A percentile compares a stretch with the other conserved stretches of the same genome.
phyloP scores from a whole-genome alignment of 1,284 basidiomycete species.

The Vanrija sp. region DNA sequence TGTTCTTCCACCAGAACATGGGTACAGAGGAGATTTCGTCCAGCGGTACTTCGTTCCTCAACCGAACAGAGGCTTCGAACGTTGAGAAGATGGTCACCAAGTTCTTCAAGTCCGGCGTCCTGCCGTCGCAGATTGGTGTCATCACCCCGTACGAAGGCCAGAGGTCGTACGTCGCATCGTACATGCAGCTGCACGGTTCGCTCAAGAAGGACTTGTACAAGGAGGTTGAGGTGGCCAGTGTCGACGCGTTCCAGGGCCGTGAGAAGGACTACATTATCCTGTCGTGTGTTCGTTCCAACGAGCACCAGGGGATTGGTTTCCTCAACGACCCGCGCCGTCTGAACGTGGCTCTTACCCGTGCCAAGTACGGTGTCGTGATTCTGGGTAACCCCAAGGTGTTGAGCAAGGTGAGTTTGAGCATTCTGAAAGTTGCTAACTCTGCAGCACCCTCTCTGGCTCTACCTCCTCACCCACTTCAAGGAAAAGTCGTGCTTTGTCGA shows the following conservation, averaged over 20 bases:
- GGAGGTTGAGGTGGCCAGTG: constrained; percentile 97
- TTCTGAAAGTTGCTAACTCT: background rate
- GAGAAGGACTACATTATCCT: constrained; percentile 99
- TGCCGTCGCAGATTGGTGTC: constrained; percentile 89
- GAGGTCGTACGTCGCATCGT: constrained; percentile 96
- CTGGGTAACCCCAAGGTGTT: constrained; percentile 97
- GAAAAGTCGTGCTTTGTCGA: constrained; percentile 92
- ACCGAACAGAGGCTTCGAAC: constrained; percentile 96
- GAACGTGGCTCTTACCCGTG: constrained; percentile 95
- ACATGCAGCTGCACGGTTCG: constrained; percentile 98
- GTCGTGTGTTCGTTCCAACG: constrained; percentile 97
- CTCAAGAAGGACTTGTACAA: constrained; percentile 99
- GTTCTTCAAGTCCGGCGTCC: constrained; percentile 98
- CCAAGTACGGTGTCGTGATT: constrained; percentile 97
- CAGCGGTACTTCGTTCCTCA: constrained; percentile 96
- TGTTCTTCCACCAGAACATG: constrained; percentile 99
- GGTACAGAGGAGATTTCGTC: constrained; percentile 99
- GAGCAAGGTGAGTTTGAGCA: constrained; percentile 70
- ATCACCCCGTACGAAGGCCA: constrained; percentile 99
- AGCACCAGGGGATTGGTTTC: constrained; percentile 99
- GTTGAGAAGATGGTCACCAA: constrained; percentile 99
- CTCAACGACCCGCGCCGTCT: constrained; percentile 94
- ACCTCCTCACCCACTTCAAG: constrained; percentile 97
- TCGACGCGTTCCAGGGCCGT: constrained; percentile 98
- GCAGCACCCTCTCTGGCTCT: constrained; percentile 97